Conservation (phyloP, 306 rosid species). For the Cucurbita pepo region DNA sequence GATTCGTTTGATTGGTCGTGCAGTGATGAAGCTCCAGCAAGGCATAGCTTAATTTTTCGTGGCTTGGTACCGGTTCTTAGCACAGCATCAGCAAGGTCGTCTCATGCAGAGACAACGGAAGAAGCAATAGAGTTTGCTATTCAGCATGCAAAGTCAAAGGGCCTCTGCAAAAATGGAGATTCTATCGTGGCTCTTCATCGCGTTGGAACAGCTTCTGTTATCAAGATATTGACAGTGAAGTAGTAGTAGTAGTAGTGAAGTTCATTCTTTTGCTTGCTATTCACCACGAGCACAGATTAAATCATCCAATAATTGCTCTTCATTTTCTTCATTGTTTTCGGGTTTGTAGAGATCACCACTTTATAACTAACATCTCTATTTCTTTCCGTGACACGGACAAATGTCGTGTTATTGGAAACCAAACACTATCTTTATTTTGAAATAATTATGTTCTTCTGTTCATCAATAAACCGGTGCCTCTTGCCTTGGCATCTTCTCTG, state of each 20-base stretch:
- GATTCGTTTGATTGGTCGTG: slow-evolving; percentile 88
- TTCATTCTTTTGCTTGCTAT: neutral
- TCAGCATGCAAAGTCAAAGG: slow-evolving; percentile 59
- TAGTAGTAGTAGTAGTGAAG: slow-evolving; percentile 13
- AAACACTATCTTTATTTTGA: neutral
- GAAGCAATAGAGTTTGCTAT: slow-evolving; percentile 73
- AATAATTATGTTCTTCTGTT: neutral
- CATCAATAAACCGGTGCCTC: neutral
- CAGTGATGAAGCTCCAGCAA: slow-evolving; percentile 95
- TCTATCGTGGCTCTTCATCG: slow-evolving; percentile 89
- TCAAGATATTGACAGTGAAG: slow-evolving; percentile 96
- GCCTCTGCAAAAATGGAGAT: slow-evolving; percentile 77
- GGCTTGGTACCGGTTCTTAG: slow-evolving; percentile 83
- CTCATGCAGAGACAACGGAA: slow-evolving; percentile 80
- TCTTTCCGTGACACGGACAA: neutral
- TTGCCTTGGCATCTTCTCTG: neutral
- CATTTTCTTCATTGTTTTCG: neutral
- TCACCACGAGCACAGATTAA: neutral
- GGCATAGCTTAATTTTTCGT: slow-evolving; percentile 96
- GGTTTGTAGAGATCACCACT: neutral
- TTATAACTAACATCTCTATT: neutral
- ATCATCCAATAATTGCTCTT: slow-evolving; percentile 4
- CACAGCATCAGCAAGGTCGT: slow-evolving; percentile 84
- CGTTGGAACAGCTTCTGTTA: slow-evolving; percentile 73
- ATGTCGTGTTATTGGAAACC: neutral